A percentile compares a stretch with the other conserved stretches of the same genome.
phyloP scores from a whole-genome alignment of 495 filamentous ascomycete genomes.

The Lasiosphaeria miniovina region DNA sequence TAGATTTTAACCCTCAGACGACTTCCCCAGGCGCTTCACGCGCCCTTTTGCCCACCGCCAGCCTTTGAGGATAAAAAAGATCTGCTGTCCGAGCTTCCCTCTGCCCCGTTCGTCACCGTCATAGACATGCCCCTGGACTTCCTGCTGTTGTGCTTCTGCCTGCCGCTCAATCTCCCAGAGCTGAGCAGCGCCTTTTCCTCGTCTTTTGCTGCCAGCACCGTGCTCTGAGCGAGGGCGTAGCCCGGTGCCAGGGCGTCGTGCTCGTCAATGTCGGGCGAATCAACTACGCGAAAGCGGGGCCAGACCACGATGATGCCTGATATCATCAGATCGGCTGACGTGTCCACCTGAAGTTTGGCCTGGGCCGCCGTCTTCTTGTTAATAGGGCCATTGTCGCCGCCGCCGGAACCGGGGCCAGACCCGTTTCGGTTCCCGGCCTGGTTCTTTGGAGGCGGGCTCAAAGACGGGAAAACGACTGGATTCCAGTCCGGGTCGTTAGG shows the following conservation, averaged over 20 bases:
- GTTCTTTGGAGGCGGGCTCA: neutral
- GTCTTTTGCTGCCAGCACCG: conserved; percentile 6
- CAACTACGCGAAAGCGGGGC: conserved; percentile 16
- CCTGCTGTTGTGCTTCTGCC: neutral
- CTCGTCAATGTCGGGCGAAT: neutral
- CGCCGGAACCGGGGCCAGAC: too few relatives aligned
- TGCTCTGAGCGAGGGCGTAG: conserved; percentile 8
- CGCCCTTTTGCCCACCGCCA: conserved; percentile 19
- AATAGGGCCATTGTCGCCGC: neutral
- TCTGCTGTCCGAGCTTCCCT: neutral
- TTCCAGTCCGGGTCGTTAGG: neutral
- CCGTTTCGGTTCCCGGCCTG: neutral
- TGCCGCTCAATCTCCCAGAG: neutral
- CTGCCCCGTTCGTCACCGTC: neutral
- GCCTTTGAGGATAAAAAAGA: conserved; percentile 18
- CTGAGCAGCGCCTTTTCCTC: conserved; percentile 12
- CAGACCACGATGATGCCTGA: conserved; percentile 12
- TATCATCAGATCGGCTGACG: neutral
- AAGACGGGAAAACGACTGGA: neutral
- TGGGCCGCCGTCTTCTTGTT: neutral
- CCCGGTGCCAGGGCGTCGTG: neutral
- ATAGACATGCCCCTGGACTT: conserved; percentile 7
- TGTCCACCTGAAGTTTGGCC: neutral
- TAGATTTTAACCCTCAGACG: neutral
- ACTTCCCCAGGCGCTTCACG: neutral